Evolutionary conservation across 1,284 basidiomycete species (phyloP), one percentile per base, ranked within the genome.

Genomic region (Mrakiaceae sp.): DNA sequence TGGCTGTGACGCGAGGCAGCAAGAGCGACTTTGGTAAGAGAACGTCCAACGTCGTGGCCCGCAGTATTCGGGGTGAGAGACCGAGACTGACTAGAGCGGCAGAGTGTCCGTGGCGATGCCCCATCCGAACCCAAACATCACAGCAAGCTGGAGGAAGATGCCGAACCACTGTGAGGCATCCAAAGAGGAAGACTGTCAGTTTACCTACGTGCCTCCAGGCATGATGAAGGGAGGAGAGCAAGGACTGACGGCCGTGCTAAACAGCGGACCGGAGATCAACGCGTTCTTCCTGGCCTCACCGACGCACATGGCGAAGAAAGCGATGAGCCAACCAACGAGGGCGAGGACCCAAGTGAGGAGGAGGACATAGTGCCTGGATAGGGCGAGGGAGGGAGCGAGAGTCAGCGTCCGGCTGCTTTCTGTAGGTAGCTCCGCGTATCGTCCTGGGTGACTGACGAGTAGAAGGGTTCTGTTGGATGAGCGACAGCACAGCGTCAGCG

Each of bases 291-390:
- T 44, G 4, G 61, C 62, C 47, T 63, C 70, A 74, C 69, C 61
- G 2, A 79, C 82, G 73, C 73, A 88, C 87, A 73, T 69, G 12
- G 84, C 83, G 71, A 96, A 87, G 79, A 97, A 96, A 1, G 94
- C 91, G 58, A 90, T 84, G 72, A 95, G 84, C 93, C 94, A 98
- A 67, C 86, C 90, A 67, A 92, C 87, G 67, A 88, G 75, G 53
- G 88, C 81, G 59, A 97, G 81, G 66, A 91, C 81, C 68, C 87
- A 85, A 2, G 93, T 95, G 73, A 88, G 85, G 50, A 94, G 80
- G 73, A 96, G 91, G 72, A 92, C 81, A 73, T 93, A 91, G 76
- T 95, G 90, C 27, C 89, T 87, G 68, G 27, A 27, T 27, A 27
- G 27, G 27, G 2, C 27, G 27, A 27, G 27, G 27, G 27, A 27